A percentile compares a stretch with the other conserved stretches of the same genome.
These are phyloP conservation scores for Paecilomyces variotii DNA, from an alignment of 2,329 filamentous ascomycete species.

Conservation along the genomic window DNA sequence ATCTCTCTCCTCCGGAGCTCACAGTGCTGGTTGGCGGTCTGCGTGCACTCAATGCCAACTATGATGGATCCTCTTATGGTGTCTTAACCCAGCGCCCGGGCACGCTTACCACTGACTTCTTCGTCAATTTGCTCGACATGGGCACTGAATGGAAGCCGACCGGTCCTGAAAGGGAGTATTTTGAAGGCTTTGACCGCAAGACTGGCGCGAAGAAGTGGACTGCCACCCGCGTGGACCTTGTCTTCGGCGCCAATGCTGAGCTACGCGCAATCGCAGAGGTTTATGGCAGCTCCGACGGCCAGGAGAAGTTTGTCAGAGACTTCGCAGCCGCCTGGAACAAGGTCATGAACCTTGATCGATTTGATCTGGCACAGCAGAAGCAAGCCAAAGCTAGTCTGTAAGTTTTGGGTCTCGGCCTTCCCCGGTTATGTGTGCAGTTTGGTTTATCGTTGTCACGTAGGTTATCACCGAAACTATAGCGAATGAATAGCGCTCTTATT, in stretches of 20 bases:
- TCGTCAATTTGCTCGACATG: conserved; percentile 67
- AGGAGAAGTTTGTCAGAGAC: conserved; percentile 61
- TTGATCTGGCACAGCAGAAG: conserved; percentile 42
- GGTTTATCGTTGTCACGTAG: background rate
- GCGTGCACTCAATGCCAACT: conserved; percentile 62
- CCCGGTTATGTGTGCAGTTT: background rate
- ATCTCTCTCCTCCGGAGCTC: conserved; percentile 61
- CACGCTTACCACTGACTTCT: conserved; percentile 70
- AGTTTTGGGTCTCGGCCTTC: background rate
- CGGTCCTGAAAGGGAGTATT: conserved; percentile 47
- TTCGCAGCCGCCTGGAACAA: conserved; percentile 66
- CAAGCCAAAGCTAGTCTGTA: background rate
- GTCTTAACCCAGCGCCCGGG: conserved; percentile 63
- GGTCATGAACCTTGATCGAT: conserved; percentile 67
- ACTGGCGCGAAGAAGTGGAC: conserved; percentile 60
- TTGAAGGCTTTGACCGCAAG: conserved; percentile 58
- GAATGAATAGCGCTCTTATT: background rate
- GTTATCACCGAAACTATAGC: background rate
- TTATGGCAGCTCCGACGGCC: conserved; percentile 53
- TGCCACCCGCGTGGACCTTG: conserved; percentile 59
- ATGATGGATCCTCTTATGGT: conserved; percentile 58
- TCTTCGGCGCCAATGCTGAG: conserved; percentile 68
- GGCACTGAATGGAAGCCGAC: conserved; percentile 56
- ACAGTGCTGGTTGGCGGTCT: conserved; percentile 65
- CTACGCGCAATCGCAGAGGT: conserved; percentile 63